Percentiles rank a stretch among this genome's conserved stretches.
Evolutionary conservation across 179 eudicot species (phyloP).

Genomic region (Patellifolia procumbens): DNA sequence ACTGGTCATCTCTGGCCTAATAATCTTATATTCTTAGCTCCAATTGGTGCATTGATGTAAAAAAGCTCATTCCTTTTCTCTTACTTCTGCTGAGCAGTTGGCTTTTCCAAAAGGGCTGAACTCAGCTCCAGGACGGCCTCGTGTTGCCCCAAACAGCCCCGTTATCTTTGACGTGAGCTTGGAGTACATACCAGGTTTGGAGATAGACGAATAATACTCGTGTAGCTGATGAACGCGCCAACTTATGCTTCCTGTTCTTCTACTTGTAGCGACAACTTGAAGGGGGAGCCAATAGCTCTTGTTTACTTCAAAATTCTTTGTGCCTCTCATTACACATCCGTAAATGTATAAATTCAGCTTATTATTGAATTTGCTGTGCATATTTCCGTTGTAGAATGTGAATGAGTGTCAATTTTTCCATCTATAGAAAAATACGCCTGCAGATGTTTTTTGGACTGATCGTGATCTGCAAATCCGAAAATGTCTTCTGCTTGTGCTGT

Average conservation of each 20-base stretch:
- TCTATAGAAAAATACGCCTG: not conserved
- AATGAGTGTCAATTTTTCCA: not conserved
- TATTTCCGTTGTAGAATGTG: constrained; percentile 2
- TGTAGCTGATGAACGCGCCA: not conserved
- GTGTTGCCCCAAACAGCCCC: constrained; percentile 91
- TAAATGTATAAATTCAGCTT: constrained; percentile 1
- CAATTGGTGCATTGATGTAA: not conserved
- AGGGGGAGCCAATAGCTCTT: constrained; percentile 12
- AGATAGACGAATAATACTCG: constrained; percentile 58
- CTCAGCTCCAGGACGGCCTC: constrained; percentile 98
- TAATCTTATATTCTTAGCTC: not conserved
- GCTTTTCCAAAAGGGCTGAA: constrained; percentile 93
- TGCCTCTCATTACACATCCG: not conserved
- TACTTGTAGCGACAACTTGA: not conserved
- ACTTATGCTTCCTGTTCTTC: not conserved
- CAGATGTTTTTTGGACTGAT: not conserved
- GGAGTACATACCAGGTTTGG: constrained; percentile 92
- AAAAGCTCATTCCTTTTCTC: not conserved
- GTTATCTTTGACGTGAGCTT: constrained; percentile 89
- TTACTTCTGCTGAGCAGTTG: constrained; percentile 47
- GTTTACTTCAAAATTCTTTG: constrained; percentile 9
- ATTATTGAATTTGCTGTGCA: constrained; percentile 12
- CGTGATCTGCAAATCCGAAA: not conserved
- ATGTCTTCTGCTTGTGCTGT: not conserved
- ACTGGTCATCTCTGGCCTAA: not conserved